A percentile compares a stretch with the other conserved stretches of the same genome.
Evolutionary conservation across 2,329 filamentous ascomycete species (phyloP).

Genomic region (Teratosphaeria nubilosa): DNA sequence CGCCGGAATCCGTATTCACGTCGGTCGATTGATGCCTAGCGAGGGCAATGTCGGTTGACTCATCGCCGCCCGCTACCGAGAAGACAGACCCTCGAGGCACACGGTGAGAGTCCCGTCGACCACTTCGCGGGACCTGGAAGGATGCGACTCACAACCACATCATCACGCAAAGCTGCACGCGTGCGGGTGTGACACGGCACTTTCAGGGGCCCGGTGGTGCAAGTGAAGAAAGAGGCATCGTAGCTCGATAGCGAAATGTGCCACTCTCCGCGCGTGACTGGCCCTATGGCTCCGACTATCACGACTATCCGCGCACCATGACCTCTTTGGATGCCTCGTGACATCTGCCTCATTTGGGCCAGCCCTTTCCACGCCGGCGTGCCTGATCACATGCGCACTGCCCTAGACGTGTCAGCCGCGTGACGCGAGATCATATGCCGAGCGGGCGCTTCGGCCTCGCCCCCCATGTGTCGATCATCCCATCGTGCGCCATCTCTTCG

Average conservation of each 20-base stretch:
- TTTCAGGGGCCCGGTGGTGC: background rate
- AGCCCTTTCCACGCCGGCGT: background rate
- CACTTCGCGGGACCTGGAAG: background rate
- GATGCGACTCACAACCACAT: background rate
- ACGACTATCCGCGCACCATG: background rate
- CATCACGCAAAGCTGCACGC: background rate
- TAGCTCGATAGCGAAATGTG: no score
- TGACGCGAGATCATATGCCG: background rate
- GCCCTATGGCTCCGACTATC: no score
- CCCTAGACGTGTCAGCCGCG: background rate
- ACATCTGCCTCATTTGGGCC: background rate
- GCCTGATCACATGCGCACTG: background rate
- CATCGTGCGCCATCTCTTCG: background rate
- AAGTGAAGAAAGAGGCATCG: background rate
- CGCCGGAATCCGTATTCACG: no score
- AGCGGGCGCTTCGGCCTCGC: background rate
- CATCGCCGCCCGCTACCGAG: no score
- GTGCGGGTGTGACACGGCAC: background rate
- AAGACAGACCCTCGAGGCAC: no score
- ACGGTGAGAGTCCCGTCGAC: background rate
- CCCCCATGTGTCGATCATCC: background rate
- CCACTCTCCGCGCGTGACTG: no score
- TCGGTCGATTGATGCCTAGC: no score
- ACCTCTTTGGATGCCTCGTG: background rate
- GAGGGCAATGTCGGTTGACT: no score